Base-by-base conservation (phyloP, 2,329 filamentous ascomycete genomes). In the Colletotrichum brevisporum region DNA sequence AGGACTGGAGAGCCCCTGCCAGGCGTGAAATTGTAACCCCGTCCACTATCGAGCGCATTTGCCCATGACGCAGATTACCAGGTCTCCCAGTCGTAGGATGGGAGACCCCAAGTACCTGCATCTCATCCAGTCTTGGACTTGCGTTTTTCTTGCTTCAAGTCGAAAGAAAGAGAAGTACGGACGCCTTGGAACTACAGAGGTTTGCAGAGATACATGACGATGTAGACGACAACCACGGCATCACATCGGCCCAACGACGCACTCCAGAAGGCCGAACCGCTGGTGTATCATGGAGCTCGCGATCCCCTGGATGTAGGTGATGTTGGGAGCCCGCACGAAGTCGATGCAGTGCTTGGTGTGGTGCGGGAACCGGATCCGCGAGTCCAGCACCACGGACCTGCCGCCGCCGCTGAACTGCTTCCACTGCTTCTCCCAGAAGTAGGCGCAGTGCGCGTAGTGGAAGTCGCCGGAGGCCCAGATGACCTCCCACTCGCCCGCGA, bases 401-500 rank as follows among this genome's bases (percentile, higher is more conserved):
- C 50, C 50, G 4, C 50, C 50, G 3, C 24, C 50, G 12, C 24
- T 13, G 24, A 52, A 52, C 26, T 26, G 24, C 50, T 27, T 52
- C 50, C 50, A 52, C 26, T 52, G 50, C 50, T 52, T 52, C 50
- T 26, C 50, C 50, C 50, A 52, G 8, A 52, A 52, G 50, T 52
- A 27, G 1, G 50, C 24, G 26, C 50, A 52, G 50, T 52, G 50
- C 21, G 50, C 50, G 26, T 52, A 52, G 12, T 52, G 50, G 10
- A 52, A 52, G 50, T 52, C 50, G 12, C 50, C 50, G 27, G 50
- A 31, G 3, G 24, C 50, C 50, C 50, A 52, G 21, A 52, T 52
- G 26, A 52, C 13, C 24, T 52, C 50, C 50, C 50, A 52, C 5
- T 52, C 50, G 16, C 50, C 50, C 13, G 26, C 6, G 6, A 52